Conservation (phyloP, 2,329 filamentous ascomycete species). For the Dactylellina parvicollis region DNA sequence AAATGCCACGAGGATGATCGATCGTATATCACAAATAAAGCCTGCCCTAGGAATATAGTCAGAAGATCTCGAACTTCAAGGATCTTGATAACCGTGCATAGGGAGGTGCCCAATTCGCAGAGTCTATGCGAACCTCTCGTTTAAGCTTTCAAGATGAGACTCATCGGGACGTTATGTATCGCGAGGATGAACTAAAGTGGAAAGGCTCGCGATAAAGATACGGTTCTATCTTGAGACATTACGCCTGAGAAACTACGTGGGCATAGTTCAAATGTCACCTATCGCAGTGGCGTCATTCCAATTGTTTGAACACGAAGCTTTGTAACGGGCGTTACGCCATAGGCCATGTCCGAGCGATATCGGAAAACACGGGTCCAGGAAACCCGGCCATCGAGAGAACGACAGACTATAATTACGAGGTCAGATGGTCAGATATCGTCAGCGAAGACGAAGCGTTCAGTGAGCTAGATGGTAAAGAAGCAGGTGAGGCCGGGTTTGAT, state of each 20-base stretch:
- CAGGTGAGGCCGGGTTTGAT: conserved; percentile 22
- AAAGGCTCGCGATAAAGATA: conserved; percentile 38
- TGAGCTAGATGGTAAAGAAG: conserved; percentile 40
- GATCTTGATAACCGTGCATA: conserved; percentile 5
- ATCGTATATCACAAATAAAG: conserved; percentile 24
- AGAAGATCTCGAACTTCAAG: conserved; percentile 29
- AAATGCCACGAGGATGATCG: conserved; percentile 42
- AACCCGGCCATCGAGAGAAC: conserved; percentile 16
- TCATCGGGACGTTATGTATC: conserved; percentile 19
- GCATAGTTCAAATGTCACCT: conserved; percentile 16
- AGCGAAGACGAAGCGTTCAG: conserved; percentile 34
- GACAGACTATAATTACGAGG: conserved; percentile 27
- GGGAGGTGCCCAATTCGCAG: conserved; percentile 33
- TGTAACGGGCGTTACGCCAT: conserved; percentile 23
- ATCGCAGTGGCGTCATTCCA: conserved; percentile 29
- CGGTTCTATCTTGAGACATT: conserved; percentile 20
- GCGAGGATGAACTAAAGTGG: conserved; percentile 11
- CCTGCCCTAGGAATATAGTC: not conserved
- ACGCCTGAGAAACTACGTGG: not conserved
- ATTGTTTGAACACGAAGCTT: not conserved
- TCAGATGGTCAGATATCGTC: conserved; percentile 51
- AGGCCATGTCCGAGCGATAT: conserved; percentile 23
- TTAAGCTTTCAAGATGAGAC: conserved; percentile 14
- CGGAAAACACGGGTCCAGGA: conserved; percentile 10
- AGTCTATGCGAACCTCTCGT: conserved; percentile 10